A percentile compares a stretch with the other conserved stretches of the same genome.
phyloP scores from a whole-genome alignment of 345 rosid genomes.

The Brassica nigra region DNA sequence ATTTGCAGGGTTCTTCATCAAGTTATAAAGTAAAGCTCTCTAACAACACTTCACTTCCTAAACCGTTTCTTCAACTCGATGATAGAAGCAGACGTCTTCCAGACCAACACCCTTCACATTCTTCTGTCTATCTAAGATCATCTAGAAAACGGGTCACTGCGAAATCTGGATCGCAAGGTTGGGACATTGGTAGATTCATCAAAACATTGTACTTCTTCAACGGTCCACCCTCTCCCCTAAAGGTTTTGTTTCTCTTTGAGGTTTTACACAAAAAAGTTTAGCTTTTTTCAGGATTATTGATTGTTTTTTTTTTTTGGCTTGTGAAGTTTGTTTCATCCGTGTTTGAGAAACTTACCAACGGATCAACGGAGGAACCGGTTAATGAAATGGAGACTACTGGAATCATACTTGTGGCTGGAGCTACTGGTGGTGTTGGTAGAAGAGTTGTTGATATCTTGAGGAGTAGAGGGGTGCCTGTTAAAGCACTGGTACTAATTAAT shows the following conservation, averaged over 20 bases:
- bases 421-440: constrained; percentile 97
- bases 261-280: background rate
- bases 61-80: constrained; percentile 74
- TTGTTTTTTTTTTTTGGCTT: constrained; percentile 21
- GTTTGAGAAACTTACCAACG: constrained; percentile 60
- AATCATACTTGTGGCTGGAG: constrained; percentile 79
- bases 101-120: constrained; percentile 39
- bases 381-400: constrained; percentile 59
- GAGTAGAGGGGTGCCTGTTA: constrained; percentile 69
- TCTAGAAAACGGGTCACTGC: constrained; percentile 29
- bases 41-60: constrained; percentile 56
- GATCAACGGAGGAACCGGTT: constrained; percentile 47
- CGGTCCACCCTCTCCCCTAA: constrained; percentile 79
- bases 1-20: constrained; percentile 67
- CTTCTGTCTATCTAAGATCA: constrained; percentile 36
- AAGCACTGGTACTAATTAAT: constrained; percentile 79
- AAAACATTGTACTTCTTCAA: constrained; percentile 84
- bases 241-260: constrained; percentile 48
- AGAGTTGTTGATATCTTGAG: constrained; percentile 70
- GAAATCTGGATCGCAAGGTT: constrained; percentile 46
- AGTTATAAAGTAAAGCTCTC: constrained; percentile 40
- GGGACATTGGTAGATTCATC: constrained; percentile 91
- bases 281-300: constrained; percentile 15
- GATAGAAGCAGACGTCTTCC: constrained; percentile 38
- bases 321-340: constrained; percentile 69